Conservation (phyloP, 1,284 basidiomycete species). For the Singerocomus inundabilis region DNA sequence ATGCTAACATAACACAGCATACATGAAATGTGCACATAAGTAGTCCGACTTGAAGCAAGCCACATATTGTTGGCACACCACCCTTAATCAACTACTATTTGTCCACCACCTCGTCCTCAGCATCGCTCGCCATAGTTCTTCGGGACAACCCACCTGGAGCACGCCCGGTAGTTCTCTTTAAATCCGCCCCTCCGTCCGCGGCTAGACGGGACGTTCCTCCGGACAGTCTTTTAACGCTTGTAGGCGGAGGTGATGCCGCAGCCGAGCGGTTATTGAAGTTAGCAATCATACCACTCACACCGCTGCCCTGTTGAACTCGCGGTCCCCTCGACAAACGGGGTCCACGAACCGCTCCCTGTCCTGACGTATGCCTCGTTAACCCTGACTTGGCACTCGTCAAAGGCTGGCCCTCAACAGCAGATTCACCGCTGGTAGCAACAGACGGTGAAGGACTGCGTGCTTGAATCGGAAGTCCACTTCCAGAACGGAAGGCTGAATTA, state of each 20-base stretch:
- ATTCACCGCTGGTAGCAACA: slow-evolving; percentile 27
- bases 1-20: slow-evolving; percentile 2
- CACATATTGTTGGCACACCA: neutral
- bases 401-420: slow-evolving; percentile 36
- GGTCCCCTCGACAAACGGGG: slow-evolving; percentile 51
- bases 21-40: neutral
- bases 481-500: slow-evolving; percentile 29
- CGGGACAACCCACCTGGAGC: slow-evolving; percentile 60
- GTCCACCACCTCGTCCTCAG: slow-evolving; percentile 67
- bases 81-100: slow-evolving; percentile 14
- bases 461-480: slow-evolving; percentile 32
- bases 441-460: slow-evolving; percentile 48
- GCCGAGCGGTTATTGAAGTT: slow-evolving; percentile 50
- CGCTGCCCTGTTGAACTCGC: slow-evolving; percentile 40
- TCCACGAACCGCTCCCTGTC: slow-evolving; percentile 50
- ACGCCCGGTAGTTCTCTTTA: slow-evolving; percentile 40
- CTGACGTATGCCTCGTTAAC: slow-evolving; percentile 43
- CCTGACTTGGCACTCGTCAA: slow-evolving; percentile 32
- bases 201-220: slow-evolving; percentile 37
- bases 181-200: slow-evolving; percentile 23
- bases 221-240: slow-evolving; percentile 44
- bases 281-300: slow-evolving; percentile 53
- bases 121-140: slow-evolving; percentile 77
- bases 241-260: slow-evolving; percentile 40
- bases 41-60: neutral